Conservation (phyloP, 129 eudicot species). For the Gnaphalium uliginosum region DNA sequence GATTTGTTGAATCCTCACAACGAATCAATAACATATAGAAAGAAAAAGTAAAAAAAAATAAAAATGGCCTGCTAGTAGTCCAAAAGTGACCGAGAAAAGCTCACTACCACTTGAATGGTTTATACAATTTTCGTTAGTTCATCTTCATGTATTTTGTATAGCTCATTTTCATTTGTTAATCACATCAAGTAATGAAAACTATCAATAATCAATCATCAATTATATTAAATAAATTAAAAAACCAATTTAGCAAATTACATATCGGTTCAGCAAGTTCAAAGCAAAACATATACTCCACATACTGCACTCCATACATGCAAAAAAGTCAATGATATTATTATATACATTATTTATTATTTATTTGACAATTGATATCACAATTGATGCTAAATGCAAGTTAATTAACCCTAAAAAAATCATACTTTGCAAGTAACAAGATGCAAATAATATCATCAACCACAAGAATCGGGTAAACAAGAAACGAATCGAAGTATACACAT, state of each 20-base stretch:
- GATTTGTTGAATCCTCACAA: neutral
- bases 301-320: too few species aligned
- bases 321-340: too few species aligned
- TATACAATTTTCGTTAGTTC: neutral
- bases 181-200: neutral
- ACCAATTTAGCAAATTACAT: too few species aligned
- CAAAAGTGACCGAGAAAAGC: neutral
- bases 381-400: too few species aligned
- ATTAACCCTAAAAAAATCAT: neutral
- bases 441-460: neutral
- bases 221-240: too few species aligned
- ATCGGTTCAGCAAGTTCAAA: too few species aligned
- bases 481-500: neutral
- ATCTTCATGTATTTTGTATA: neutral
- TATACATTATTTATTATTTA: too few species aligned
- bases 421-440: slow-evolving; percentile 2
- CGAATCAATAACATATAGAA: neutral
- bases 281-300: too few species aligned
- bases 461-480: neutral
- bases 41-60: neutral
- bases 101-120: neutral
- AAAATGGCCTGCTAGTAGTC: neutral
- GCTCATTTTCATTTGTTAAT: neutral
- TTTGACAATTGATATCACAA: too few species aligned
- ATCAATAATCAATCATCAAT: neutral